Evolutionary conservation across 768 basidiomycete genomes (phyloP), one percentile per base, ranked within the genome.

Genomic region (Cyathus striatus): DNA sequence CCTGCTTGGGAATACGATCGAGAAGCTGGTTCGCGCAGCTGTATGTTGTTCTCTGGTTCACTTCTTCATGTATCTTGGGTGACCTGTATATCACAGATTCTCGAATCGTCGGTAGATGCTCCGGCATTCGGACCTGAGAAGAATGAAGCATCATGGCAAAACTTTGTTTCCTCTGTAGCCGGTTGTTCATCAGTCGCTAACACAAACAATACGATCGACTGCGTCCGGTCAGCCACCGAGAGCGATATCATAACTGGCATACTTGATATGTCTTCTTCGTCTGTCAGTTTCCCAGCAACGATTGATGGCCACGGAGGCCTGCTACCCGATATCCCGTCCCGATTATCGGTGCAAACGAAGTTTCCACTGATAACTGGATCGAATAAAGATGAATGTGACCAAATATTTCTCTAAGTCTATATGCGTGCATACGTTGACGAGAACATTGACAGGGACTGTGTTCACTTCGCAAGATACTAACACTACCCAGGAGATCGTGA

Each of bases 351-450:
- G 39, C 2, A 50, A 39, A 48, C 68, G 0, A 51, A 53, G 14
- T 44, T 76, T 2, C 73, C 74, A 0, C 70, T 73, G 47, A 74
- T 76, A 21, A 54, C 68, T 36, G 73, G 73, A 12, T 66, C 67
- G 4, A 63, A 59, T 46, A 53, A 68, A 3, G 72, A 76, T 49
- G 73, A 75, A 62, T 72, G 75, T 73, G 18, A 17, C 26, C 14
- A 24, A 17, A 30, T 9, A 13, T 17, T 42, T 12, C 12, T 18
- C 14, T n/a, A n/a, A n/a, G n/a, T n/a, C n/a, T n/a, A n/a, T n/a
- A n/a, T n/a, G n/a, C n/a, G n/a, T n/a, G n/a, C n/a, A n/a, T n/a
- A n/a, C n/a, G n/a, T n/a, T n/a, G n/a, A n/a, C n/a, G n/a, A n/a
- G n/a, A n/a, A n/a, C 21, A n/a, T 24, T 6, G 7, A 12, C 5